These are phyloP conservation scores for Acanthamoeba polyphaga DNA, from an alignment of 208 protist genomes.

Conservation along the genomic window DNA sequence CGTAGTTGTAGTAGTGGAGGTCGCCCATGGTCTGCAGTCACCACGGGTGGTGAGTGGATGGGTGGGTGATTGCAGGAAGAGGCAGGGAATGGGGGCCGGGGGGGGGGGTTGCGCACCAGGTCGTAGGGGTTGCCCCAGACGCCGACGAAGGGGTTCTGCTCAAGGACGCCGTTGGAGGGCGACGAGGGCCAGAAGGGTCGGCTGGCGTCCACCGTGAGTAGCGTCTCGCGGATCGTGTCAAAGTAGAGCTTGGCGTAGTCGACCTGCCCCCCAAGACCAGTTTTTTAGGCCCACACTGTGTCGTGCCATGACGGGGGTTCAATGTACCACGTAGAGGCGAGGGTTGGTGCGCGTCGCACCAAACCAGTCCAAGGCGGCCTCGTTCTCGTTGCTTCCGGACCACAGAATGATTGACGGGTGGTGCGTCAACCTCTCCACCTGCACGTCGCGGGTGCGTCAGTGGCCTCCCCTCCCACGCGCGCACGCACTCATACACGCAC, in stretches of 20 bases:
- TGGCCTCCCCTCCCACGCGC: no score
- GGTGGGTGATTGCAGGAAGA: no score
- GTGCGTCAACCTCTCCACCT: conserved; percentile 84
- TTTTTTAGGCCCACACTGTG: no score
- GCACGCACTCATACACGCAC: not conserved
- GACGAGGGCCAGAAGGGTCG: conserved; percentile 81
- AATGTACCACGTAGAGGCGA: conserved; percentile 60
- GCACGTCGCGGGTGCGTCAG: conserved; percentile 68
- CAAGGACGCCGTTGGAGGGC: conserved; percentile 83
- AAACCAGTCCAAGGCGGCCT: conserved; percentile 80
- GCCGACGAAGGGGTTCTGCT: conserved; percentile 72
- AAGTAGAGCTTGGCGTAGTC: conserved; percentile 82
- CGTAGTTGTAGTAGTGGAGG: conserved; percentile 86
- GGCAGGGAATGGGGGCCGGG: not conserved
- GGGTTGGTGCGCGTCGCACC: not conserved
- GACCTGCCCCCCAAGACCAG: not conserved
- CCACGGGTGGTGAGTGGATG: not conserved
- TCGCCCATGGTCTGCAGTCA: conserved; percentile 67
- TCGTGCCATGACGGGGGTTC: not conserved
- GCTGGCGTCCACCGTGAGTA: conserved; percentile 70
- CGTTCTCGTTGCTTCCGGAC: conserved; percentile 92
- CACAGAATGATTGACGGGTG: conserved; percentile 89
- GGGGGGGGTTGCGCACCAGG: not conserved
- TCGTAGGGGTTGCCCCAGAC: conserved; percentile 77
- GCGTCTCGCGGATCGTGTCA: conserved; percentile 61